phyloP scores from a whole-genome alignment of 2,329 filamentous ascomycete genomes.

The Trichoderma atroviride region DNA sequence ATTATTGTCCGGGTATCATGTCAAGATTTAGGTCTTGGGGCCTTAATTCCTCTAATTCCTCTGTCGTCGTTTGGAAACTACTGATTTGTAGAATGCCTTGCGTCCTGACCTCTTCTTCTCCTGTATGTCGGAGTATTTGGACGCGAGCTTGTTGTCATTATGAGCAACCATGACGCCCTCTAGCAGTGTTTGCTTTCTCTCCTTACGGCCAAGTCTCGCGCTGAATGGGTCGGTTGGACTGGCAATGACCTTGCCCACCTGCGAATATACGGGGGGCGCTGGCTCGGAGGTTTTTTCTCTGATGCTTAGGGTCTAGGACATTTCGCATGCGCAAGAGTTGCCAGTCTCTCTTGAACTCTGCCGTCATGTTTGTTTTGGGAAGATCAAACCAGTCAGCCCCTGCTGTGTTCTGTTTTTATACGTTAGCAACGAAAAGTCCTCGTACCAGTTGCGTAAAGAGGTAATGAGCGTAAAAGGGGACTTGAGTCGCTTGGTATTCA shows the following conservation, averaged over 20 bases:
- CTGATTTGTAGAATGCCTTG: slow-evolving; percentile 83
- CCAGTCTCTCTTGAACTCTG: slow-evolving; percentile 84
- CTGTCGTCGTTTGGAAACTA: slow-evolving; percentile 55
- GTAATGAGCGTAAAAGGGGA: background rate
- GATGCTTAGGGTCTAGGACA: slow-evolving; percentile 87
- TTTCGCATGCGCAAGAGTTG: slow-evolving; percentile 88
- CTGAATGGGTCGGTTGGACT: slow-evolving; percentile 87
- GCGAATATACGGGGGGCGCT: slow-evolving; percentile 76
- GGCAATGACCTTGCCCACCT: slow-evolving; percentile 85
- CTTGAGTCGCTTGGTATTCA: slow-evolving; percentile 47
- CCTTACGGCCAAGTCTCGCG: slow-evolving; percentile 78
- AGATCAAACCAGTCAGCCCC: slow-evolving; percentile 87
- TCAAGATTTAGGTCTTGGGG: background rate
- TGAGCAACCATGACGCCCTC: slow-evolving; percentile 69
- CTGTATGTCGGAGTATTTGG: slow-evolving; percentile 86
- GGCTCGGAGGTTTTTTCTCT: slow-evolving; percentile 82
- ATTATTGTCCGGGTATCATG: slow-evolving; percentile 8
- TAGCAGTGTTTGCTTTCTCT: slow-evolving; percentile 82
- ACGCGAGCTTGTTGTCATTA: slow-evolving; percentile 71
- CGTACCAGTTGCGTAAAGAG: background rate
- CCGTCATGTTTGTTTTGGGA: slow-evolving; percentile 79
- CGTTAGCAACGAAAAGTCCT: slow-evolving; percentile 32
- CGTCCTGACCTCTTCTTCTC: slow-evolving; percentile 81
- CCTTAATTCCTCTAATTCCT: slow-evolving; percentile 26
- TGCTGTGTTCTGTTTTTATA: slow-evolving; percentile 56